Base-by-base conservation (phyloP, 257 asterid species). In the Solanum lignicaule region DNA sequence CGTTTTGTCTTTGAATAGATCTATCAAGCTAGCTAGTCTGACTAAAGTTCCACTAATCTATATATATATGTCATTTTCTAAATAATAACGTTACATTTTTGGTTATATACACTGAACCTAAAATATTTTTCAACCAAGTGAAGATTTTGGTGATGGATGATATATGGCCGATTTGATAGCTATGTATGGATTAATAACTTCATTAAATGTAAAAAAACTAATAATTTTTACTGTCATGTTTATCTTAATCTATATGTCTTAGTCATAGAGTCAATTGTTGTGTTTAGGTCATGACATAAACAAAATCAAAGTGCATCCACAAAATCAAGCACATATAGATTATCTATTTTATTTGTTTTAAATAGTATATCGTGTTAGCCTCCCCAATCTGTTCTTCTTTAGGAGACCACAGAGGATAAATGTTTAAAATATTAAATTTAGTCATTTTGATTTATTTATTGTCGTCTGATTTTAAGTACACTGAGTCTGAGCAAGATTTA, bases 241-340 rank as follows among this genome's bases (percentile, higher is more conserved):
- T 76, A 69, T 85, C 81, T 13, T 46, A 62, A 78, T 78, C 48
- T 36, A 38, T 69, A 43, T 75, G 86, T 87, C 90, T 38, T n/a
- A 15, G 31, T 86, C 83, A 13, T 23, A 20, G 12, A 48, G 85
- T 88, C 93, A 87, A 32, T 72, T 82, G 27, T 82, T 69, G 84
- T 9, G 27, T 62, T 23, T 62, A 62, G 31, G 69, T 12, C 69
- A 62, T 90, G 91, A 90, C 90, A 81, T 86, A 74, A 68, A 23
- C 18, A 76, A 76, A 76, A 76, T 12, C 33, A 25, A 38, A 38
- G 58, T 38, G 58, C 23, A 76, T 76, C 58, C 58, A 75, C 55
- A 38, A 12, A 75, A 76, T 78, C 58, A 78, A 25, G 62, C 1
- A 38, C 60, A 12, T 39, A 38, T 38, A 29, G 10, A 18, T 69